Evolutionary conservation across 305 asterid species (phyloP).

Genomic region (Andrographis paniculata): DNA sequence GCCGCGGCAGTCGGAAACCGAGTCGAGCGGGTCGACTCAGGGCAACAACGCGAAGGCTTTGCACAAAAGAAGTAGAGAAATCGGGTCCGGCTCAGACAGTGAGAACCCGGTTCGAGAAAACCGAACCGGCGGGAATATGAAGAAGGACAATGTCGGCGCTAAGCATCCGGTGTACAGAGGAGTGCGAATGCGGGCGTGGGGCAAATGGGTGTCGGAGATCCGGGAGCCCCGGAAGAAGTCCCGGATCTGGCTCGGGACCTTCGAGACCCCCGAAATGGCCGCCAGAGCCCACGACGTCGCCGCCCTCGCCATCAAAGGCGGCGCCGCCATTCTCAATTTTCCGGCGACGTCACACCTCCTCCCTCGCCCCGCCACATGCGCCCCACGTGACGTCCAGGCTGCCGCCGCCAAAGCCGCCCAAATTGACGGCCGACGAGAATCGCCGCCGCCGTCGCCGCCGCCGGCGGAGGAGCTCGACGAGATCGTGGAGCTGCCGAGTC

Average conservation of each 20-base stretch:
- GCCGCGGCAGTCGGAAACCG: no score
- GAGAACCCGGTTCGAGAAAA: not conserved
- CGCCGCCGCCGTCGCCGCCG: not conserved
- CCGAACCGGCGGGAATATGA: not conserved
- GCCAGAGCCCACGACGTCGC: conserved; percentile 57
- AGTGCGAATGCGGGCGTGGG: no score
- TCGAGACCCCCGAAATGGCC: conserved; percentile 45
- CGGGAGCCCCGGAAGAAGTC: conserved; percentile 55
- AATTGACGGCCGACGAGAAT: conserved; percentile 25
- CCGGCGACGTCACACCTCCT: conserved; percentile 26
- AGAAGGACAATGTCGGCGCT: not conserved
- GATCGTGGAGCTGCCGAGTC: conserved; percentile 53
- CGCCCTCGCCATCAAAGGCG: conserved; percentile 38
- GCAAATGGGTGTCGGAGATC: no score
- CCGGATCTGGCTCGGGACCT: conserved; percentile 52
- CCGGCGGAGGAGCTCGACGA: conserved; percentile 37
- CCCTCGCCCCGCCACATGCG: conserved; percentile 38
- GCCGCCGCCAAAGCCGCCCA: conserved; percentile 45
- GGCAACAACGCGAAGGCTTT: no score
- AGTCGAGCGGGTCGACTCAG: no score
- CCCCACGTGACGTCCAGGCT: conserved; percentile 44
- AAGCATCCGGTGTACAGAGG: conserved; percentile 37
- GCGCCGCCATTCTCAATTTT: conserved; percentile 35
- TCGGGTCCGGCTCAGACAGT: no score
- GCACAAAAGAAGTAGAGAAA: no score